A percentile compares a stretch with the other conserved stretches of the same genome.
These are phyloP conservation scores for Talaromyces sp. DNA, from an alignment of 2,329 filamentous ascomycete genomes.

Conservation along the genomic window DNA sequence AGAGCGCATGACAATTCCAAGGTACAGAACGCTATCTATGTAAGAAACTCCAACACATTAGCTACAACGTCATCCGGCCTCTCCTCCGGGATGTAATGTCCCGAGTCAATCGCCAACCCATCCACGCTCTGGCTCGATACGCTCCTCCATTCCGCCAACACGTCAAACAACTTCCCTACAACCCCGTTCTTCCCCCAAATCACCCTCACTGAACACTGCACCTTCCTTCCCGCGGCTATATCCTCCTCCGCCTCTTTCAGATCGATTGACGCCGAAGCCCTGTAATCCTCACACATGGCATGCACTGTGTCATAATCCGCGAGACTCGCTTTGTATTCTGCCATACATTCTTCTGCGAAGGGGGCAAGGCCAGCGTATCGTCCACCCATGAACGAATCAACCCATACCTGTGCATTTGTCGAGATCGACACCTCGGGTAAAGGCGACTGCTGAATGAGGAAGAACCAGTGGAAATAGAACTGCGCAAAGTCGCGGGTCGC, in stretches of 20 bases:
- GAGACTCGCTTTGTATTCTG: constrained; percentile 44
- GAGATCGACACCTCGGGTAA: constrained; percentile 51
- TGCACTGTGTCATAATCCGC: constrained; percentile 43
- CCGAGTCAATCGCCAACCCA: constrained; percentile 45
- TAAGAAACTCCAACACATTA: constrained; percentile 41
- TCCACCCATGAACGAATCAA: constrained; percentile 44
- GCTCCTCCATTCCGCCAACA: constrained; percentile 50
- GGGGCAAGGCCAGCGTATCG: constrained; percentile 28
- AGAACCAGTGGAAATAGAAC: constrained; percentile 59
- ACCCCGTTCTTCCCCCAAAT: constrained; percentile 51
- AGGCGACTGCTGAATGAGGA: constrained; percentile 52
- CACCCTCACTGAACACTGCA: constrained; percentile 48
- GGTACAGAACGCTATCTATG: neutral
- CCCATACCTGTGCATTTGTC: constrained; percentile 38
- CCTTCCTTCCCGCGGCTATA: constrained; percentile 40
- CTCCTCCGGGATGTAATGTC: constrained; percentile 53
- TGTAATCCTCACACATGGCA: constrained; percentile 56
- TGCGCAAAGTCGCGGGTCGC: constrained; percentile 44
- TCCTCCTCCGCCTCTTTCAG: constrained; percentile 50
- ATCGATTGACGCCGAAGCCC: constrained; percentile 52
- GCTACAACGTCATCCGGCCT: constrained; percentile 46
- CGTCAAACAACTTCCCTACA: constrained; percentile 50
- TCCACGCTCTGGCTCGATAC: constrained; percentile 38
- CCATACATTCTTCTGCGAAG: constrained; percentile 36
- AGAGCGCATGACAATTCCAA: neutral